Base-by-base conservation (phyloP, 1,139 yeast genomes). In the Protomyces macrosporus region DNA sequence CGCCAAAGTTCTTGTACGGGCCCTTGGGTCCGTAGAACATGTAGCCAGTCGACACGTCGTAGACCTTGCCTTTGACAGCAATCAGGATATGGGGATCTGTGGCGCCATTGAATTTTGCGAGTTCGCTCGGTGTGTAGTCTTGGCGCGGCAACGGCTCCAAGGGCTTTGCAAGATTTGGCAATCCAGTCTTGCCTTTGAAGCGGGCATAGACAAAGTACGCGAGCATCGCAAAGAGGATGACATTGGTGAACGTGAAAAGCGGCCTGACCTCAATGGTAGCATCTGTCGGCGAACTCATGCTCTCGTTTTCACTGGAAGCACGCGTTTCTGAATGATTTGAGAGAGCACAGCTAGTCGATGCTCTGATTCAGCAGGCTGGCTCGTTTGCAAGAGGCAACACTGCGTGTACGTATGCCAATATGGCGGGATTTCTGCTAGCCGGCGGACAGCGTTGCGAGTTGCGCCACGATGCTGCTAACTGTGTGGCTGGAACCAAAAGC, bases 51-150 rank as follows among this genome's bases (percentile, higher is more conserved):
- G 89, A 79, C 34, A 90, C 97, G 72, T 93, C 97, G 72, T 83
- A 93, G 3, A 93, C 97, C 54, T 82, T 85, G 1, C 97, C 96
- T 70, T 81, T 84, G 14, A 93, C 90, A 0, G 90, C 96, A 70
- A 93, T 83, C 72, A 87, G 86, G 45, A 95, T 90, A 70, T 84
- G 84, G 60, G 87, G 86, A 63, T 73, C 86, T 68, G 87, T 90
- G 55, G 78, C 82, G 0, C 98, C 98, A 73, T 93, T 90, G 77
- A 78, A 90, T 71, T 85, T 85, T 66, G 82, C 82, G 42, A 93
- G 78, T 1, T 89, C 82, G 65, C 77, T 74, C 14, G 97, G 97
- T 1, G 95, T 90, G 76, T 87, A 93, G 58, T 81, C 81, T n/a
- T 88, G 88, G 70, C 84, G 89, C 7, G 89, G 85, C 4, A 88